phyloP scores from a whole-genome alignment of 495 filamentous ascomycete genomes.

The Podospora conica region DNA sequence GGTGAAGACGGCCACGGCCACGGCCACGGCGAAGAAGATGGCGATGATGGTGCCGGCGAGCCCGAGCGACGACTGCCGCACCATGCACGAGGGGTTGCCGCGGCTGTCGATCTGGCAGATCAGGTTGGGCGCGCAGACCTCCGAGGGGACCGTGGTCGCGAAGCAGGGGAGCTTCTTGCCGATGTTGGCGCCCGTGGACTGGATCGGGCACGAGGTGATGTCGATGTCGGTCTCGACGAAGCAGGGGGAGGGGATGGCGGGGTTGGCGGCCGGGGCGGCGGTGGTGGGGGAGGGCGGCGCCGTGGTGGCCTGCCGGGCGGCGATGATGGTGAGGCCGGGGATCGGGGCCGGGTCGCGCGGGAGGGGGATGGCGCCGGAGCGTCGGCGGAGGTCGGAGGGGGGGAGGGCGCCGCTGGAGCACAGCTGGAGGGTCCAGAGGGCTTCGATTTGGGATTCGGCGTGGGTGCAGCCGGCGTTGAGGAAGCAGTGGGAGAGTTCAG shows the following conservation, averaged over 20 bases:
- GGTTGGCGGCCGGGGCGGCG: slow-evolving; percentile 9
- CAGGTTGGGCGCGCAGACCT: slow-evolving; percentile 39
- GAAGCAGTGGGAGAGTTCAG: slow-evolving; percentile 36
- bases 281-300: slow-evolving; percentile 4
- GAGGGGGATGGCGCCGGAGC: slow-evolving; percentile 17
- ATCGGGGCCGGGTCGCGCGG: slow-evolving; percentile 1
- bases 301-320: slow-evolving; percentile 7
- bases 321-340: slow-evolving; percentile 12
- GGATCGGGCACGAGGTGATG: slow-evolving; percentile 32
- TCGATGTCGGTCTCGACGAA: slow-evolving; percentile 27
- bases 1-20: slow-evolving; percentile 24
- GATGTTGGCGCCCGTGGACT: slow-evolving; percentile 28
- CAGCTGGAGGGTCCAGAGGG: slow-evolving; percentile 24
- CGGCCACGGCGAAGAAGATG: slow-evolving; percentile 32
- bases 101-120: slow-evolving; percentile 35
- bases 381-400: slow-evolving; percentile 28
- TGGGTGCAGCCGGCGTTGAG: slow-evolving; percentile 33
- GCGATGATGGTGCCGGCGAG: slow-evolving; percentile 37
- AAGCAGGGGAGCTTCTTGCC: slow-evolving; percentile 34
- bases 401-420: slow-evolving; percentile 20
- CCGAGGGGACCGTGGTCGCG: slow-evolving; percentile 23
- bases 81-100: slow-evolving; percentile 40
- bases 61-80: slow-evolving; percentile 29
- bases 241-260: slow-evolving; percentile 26
- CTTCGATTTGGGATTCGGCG: slow-evolving; percentile 32